These are phyloP conservation scores for Capronia epimyces DNA, from an alignment of 2,329 filamentous ascomycete genomes.

Conservation along the genomic window DNA sequence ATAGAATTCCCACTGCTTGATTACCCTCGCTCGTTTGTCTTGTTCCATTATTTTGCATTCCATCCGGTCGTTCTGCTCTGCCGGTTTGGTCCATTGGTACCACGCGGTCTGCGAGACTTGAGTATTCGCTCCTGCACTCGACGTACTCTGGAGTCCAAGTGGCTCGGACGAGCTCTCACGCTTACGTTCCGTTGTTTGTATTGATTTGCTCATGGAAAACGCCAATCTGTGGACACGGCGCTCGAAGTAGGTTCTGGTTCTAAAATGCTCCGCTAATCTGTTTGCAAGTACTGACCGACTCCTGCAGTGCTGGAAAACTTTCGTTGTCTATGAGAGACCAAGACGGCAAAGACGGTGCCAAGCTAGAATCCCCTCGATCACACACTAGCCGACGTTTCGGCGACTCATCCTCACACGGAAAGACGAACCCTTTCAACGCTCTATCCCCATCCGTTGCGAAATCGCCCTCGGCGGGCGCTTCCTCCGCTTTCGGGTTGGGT, in stretches of 20 bases:
- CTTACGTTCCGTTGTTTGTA: slow-evolving; percentile 2
- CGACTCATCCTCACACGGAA: slow-evolving; percentile 65
- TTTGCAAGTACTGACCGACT: slow-evolving; percentile 28
- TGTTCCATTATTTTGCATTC: background rate
- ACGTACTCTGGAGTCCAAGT: background rate
- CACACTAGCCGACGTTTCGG: slow-evolving; percentile 69
- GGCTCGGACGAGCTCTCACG: background rate
- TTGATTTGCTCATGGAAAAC: slow-evolving; percentile 42
- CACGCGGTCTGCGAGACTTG: background rate
- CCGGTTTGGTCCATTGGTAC: background rate
- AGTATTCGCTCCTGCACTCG: background rate
- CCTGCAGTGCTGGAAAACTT: slow-evolving; percentile 72
- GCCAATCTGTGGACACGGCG: slow-evolving; percentile 48
- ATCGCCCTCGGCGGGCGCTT: slow-evolving; percentile 71
- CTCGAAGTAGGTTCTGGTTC: slow-evolving; percentile 42
- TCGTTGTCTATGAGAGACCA: slow-evolving; percentile 71
- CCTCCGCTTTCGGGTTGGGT: slow-evolving; percentile 86
- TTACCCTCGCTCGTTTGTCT: background rate
- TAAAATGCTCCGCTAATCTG: background rate
- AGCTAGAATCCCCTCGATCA: slow-evolving; percentile 56
- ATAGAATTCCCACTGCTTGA: background rate
- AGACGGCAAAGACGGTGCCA: slow-evolving; percentile 50
- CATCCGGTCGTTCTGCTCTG: background rate
- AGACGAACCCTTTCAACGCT: slow-evolving; percentile 70
- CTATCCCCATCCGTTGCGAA: slow-evolving; percentile 65